phyloP scores from a whole-genome alignment of 495 filamentous ascomycete genomes.

The Hypoxylon lienhwacheense region DNA sequence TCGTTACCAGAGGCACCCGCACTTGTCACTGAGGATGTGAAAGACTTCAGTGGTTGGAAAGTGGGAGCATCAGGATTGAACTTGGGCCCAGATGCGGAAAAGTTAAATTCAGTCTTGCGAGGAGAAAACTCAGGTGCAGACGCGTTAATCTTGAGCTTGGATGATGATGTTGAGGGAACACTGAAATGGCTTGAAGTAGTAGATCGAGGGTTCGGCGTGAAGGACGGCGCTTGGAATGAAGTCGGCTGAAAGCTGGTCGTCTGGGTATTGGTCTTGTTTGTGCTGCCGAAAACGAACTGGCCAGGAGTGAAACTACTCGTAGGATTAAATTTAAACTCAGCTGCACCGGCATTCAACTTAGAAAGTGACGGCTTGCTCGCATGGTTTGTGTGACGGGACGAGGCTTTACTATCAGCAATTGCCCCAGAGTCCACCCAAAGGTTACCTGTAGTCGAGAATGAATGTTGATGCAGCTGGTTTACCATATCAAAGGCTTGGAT shows the following conservation, averaged over 20 bases:
- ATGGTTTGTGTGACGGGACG: slow-evolving; percentile 50
- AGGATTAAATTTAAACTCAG: slow-evolving; percentile 84
- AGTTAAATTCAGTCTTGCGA: slow-evolving; percentile 68
- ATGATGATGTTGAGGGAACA: slow-evolving; percentile 41
- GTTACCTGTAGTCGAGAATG: slow-evolving; percentile 52
- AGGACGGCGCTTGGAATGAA: slow-evolving; percentile 29
- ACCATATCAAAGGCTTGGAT: slow-evolving; percentile 46
- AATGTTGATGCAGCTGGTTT: slow-evolving; percentile 46
- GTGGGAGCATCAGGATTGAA: slow-evolving; percentile 82
- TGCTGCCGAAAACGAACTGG: slow-evolving; percentile 57
- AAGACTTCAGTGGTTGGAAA: slow-evolving; percentile 65
- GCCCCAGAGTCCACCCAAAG: slow-evolving; percentile 53
- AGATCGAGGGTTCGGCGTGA: slow-evolving; percentile 41
- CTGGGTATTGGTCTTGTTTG: slow-evolving; percentile 57
- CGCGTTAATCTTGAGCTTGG: slow-evolving; percentile 61
- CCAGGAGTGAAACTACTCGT: slow-evolving; percentile 61
- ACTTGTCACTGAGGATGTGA: slow-evolving; percentile 45
- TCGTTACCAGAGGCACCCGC: slow-evolving; percentile 41
- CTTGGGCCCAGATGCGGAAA: slow-evolving; percentile 64
- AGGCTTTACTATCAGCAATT: slow-evolving; percentile 38
- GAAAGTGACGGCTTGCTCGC: slow-evolving; percentile 69
- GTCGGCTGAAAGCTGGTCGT: slow-evolving; percentile 46
- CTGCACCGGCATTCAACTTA: slow-evolving; percentile 82
- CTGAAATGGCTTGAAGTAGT: slow-evolving; percentile 45
- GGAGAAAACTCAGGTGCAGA: slow-evolving; percentile 73